These are phyloP conservation scores for Tetrahymena borealis DNA, from an alignment of 73 alveolate species.

Conservation along the genomic window DNA sequence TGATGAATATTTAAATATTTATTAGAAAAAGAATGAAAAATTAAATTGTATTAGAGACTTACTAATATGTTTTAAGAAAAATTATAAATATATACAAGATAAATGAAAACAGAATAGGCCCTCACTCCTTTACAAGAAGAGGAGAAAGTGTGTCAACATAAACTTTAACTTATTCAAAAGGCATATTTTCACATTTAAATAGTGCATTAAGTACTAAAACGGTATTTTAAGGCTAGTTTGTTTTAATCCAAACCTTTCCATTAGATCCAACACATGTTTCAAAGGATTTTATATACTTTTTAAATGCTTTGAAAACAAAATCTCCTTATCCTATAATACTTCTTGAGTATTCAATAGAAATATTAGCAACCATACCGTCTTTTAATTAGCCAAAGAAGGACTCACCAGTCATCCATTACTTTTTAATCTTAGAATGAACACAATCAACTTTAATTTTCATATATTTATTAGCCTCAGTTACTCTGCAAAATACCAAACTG, in stretches of 20 bases:
- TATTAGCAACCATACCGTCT: constrained; percentile 22
- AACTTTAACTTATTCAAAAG: not conserved
- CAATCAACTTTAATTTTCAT: constrained; percentile 33
- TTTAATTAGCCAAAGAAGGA: constrained; percentile 16
- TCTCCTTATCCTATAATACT: not conserved
- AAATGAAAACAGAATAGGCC: not conserved
- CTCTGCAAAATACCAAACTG: constrained; percentile 25
- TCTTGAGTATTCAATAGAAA: not conserved
- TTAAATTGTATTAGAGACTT: not conserved
- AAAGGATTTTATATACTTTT: not conserved
- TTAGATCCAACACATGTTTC: constrained; percentile 20
- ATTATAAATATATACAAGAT: not conserved
- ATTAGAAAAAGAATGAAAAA: no score
- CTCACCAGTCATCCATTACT: constrained; percentile 54
- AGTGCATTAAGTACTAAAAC: not conserved
- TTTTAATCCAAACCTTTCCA: constrained; percentile 25
- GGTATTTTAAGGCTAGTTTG: not conserved
- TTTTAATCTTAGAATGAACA: constrained; percentile 28
- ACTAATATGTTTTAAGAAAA: not conserved
- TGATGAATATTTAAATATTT: no score
- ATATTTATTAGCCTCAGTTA: constrained; percentile 16
- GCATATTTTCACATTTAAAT: not conserved
- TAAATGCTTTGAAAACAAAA: constrained; percentile 2
- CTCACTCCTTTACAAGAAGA: not conserved
- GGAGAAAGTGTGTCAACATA: not conserved